These are phyloP conservation scores for Paraphaeosphaeria sporulosa DNA, from an alignment of 2,329 filamentous ascomycete species.

Conservation along the genomic window DNA sequence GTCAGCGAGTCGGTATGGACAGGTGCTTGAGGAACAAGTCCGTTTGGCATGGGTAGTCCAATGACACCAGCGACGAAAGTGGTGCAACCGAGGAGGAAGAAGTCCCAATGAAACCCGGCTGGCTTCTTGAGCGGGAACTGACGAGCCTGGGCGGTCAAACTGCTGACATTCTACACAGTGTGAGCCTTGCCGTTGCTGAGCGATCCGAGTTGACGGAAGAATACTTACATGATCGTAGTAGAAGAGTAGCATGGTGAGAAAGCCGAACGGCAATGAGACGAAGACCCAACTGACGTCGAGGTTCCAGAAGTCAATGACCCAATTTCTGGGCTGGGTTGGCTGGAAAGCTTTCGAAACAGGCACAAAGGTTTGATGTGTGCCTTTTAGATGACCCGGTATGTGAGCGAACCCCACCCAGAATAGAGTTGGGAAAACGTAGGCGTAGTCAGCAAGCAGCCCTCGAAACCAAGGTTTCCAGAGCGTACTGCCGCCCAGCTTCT, in stretches of 20 bases:
- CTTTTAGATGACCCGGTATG: constrained; percentile 57
- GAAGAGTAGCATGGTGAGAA: constrained; percentile 63
- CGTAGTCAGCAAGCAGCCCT: constrained; percentile 60
- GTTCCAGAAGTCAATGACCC: constrained; percentile 63
- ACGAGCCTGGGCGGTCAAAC: constrained; percentile 60
- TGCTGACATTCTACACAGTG: constrained; percentile 55
- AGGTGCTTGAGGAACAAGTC: constrained; percentile 63
- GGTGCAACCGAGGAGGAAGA: constrained; percentile 63
- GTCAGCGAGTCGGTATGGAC: constrained; percentile 64
- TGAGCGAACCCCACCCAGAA: constrained; percentile 64
- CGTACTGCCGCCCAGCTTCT: constrained; percentile 57
- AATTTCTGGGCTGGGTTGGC: constrained; percentile 55
- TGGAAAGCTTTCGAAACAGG: constrained; percentile 57
- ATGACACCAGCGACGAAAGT: constrained; percentile 61
- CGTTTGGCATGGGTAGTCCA: constrained; percentile 62
- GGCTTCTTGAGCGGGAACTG: constrained; percentile 63
- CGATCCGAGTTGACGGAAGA: no score
- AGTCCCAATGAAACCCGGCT: constrained; percentile 65
- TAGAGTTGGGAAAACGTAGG: constrained; percentile 56
- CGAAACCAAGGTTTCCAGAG: constrained; percentile 56
- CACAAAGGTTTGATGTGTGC: constrained; percentile 52
- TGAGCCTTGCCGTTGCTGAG: neutral
- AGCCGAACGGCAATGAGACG: constrained; percentile 61
- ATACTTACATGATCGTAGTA: constrained; percentile 62
- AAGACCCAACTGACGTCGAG: constrained; percentile 62